These are phyloP conservation scores for Cotoneaster glaucophyllus DNA, from an alignment of 306 rosid genomes.

Conservation along the genomic window DNA sequence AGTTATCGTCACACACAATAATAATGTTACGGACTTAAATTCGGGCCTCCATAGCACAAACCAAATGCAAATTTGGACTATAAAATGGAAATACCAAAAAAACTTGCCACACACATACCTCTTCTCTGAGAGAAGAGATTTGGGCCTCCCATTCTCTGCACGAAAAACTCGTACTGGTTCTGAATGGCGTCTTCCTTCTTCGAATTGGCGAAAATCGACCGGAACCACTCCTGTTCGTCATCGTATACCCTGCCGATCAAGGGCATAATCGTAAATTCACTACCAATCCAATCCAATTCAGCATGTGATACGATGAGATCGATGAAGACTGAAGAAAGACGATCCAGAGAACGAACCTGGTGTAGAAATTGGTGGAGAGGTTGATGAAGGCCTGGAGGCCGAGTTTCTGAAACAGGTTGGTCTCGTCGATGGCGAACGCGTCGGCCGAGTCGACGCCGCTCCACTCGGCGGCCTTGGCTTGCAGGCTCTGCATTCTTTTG, in stretches of 20 bases:
- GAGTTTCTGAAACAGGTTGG: conserved; percentile 53
- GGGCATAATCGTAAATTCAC: background rate
- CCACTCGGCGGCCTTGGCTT: conserved; percentile 75
- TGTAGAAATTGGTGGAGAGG: conserved; percentile 84
- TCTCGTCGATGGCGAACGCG: conserved; percentile 69
- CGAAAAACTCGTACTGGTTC: conserved; percentile 83
- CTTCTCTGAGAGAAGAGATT: conserved; percentile 73
- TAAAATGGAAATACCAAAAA: background rate
- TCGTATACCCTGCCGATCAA: conserved; percentile 51
- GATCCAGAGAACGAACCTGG: conserved; percentile 27
- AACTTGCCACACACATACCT: conserved; percentile 30
- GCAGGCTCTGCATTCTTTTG: conserved; percentile 53
- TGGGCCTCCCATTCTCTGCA: conserved; percentile 86
- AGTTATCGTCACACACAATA: too few species aligned
- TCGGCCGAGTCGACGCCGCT: conserved; percentile 51
- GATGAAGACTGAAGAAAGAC: background rate
- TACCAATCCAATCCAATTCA: background rate
- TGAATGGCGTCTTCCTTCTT: conserved; percentile 69
- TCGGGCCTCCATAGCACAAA: too few species aligned
- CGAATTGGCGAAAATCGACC: conserved; percentile 55
- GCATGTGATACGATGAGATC: background rate
- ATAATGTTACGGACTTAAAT: too few species aligned
- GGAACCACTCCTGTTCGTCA: conserved; percentile 81
- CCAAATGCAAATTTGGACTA: too few species aligned
- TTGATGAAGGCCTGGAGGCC: conserved; percentile 67